Evolutionary conservation across 2,329 filamentous ascomycete genomes (phyloP).

Genomic region (Geosmithia flava): DNA sequence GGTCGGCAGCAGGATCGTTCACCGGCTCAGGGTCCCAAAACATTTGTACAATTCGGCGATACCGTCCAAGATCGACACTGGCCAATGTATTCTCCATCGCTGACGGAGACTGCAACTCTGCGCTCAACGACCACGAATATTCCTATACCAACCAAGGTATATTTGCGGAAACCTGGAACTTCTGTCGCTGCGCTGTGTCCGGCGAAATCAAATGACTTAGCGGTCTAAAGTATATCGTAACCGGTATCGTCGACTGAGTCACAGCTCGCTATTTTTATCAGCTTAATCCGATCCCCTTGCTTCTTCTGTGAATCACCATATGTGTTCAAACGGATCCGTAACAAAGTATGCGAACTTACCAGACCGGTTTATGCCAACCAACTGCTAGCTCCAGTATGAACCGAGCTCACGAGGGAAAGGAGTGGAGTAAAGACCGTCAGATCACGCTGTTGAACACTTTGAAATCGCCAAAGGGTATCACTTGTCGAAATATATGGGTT

Average conservation of each 20-base stretch:
- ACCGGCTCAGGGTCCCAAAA: slow-evolving; percentile 85
- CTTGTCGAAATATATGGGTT: no score
- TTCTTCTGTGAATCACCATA: background rate
- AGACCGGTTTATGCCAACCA: background rate
- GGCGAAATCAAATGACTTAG: background rate
- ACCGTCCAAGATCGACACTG: slow-evolving; percentile 61
- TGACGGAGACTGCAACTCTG: background rate
- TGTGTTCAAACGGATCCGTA: no score
- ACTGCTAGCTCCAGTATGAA: background rate
- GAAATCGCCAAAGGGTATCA: background rate
- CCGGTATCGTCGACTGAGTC: no score
- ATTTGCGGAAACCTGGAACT: background rate
- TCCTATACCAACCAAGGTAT: background rate
- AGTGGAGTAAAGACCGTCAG: background rate
- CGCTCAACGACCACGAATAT: background rate
- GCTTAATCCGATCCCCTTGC: background rate
- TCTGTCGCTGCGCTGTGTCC: background rate
- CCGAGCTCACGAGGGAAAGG: background rate
- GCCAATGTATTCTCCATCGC: slow-evolving; percentile 25
- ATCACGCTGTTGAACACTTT: background rate
- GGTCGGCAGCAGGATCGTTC: slow-evolving; percentile 57
- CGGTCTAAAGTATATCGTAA: no score
- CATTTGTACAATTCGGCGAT: slow-evolving; percentile 74
- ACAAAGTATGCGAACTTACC: background rate
- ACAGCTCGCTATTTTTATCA: background rate